phyloP scores from a whole-genome alignment of 2,329 filamentous ascomycete genomes.

The Trichoderma pleuroti region DNA sequence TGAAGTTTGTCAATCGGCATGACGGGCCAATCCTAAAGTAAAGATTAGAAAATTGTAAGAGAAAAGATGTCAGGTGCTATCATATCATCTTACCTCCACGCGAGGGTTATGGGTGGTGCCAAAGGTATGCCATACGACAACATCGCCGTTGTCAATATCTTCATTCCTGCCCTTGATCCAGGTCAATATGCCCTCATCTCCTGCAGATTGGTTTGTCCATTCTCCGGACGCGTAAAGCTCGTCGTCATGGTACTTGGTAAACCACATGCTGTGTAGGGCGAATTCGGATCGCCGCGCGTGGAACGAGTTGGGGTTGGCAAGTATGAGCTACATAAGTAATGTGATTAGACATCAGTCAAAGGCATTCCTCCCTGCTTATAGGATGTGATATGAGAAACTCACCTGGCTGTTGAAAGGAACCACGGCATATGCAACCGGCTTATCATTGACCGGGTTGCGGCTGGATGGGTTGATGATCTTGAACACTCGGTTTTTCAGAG shows the following conservation, averaged over 20 bases:
- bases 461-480: not conserved
- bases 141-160: not conserved
- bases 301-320: not conserved
- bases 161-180: not conserved
- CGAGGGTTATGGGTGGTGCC: not conserved
- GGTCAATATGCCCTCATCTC: not conserved
- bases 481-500: not conserved
- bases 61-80: not conserved
- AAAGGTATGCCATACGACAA: not conserved
- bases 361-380: not conserved
- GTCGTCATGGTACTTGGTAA: not conserved
- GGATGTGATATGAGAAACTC: not conserved
- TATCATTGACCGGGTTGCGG: not conserved
- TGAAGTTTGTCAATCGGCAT: not conserved
- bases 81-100: not conserved
- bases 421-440: not conserved
- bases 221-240: not conserved
- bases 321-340: not conserved
- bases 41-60: not conserved
- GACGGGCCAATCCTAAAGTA: not conserved
- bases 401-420: not conserved
- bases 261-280: not conserved
- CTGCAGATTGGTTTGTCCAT: not conserved
- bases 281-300: not conserved
- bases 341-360: not conserved